Evolutionary conservation across 805 yeast species (phyloP), one percentile per base, ranked within the genome.

Genomic region (Nakazawaea wickerhamii): DNA sequence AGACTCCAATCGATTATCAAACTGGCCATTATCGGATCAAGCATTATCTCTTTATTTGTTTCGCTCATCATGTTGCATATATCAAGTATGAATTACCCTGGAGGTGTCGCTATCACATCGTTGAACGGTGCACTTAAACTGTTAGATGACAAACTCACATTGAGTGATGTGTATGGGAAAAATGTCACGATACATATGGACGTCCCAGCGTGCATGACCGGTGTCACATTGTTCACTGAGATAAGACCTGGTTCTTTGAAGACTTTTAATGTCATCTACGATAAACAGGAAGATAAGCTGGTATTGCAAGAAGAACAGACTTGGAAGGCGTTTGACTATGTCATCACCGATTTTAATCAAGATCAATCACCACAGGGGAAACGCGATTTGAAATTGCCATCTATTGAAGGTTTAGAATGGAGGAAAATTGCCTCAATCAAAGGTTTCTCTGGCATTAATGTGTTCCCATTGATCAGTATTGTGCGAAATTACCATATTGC

Each of bases 51-150:
- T 2, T 44, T 72, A 5, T 39, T 61, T 0, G 38, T 68, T 3
- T 74, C 90, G 0, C 33, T 72, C 1, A 55, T 69, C 9, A 79
- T 79, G 69, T 75, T 81, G 0, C 71, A 70, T 36, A 68, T 79
- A 4, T 87, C 96, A 1, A 70, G 83, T 38, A 65, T 66, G 58
- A 91, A 91, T 59, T 91, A 91, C 56, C 95, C 96, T 2, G 97
- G 97, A 10, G 97, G 96, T 0, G 69, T 62, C 1, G 95, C 96
- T 0, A 61, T 89, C 26, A 47, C 55, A 13, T 54, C 54, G 18
- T 69, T 84, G 45, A 84, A 87, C 52, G 51, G 65, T 8, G 56
- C 65, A 32, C 52, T 74, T 20, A 40, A 63, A 7, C 46, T 47
- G 28, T 26, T 40, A 26, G 41, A 42, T 5, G 36, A 41, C 4